phyloP scores from a whole-genome alignment of 2,329 filamentous ascomycete genomes.

The Chaetomiaceae sp. region DNA sequence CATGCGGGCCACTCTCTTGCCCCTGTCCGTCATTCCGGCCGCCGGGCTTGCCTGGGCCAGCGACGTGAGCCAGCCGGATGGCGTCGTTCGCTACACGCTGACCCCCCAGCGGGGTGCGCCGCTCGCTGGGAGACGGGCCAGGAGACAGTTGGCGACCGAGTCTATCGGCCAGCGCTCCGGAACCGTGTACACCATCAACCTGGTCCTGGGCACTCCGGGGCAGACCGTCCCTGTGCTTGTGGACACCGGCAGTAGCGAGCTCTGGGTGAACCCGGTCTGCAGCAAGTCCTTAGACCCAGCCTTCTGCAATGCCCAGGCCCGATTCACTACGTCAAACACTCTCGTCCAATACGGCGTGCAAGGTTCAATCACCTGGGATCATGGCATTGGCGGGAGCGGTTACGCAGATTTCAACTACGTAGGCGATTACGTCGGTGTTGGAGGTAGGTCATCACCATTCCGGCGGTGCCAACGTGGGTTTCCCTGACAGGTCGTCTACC shows the following conservation, averaged over 20 bases:
- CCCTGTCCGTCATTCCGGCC: too few relatives aligned
- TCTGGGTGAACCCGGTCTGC: slow-evolving; percentile 14
- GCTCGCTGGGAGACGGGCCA: too few relatives aligned
- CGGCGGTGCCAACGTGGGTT: too few relatives aligned
- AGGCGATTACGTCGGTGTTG: slow-evolving; percentile 1
- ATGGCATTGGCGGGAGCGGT: background rate
- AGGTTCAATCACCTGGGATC: too few relatives aligned
- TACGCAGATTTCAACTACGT: slow-evolving; percentile 1
- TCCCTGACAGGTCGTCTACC: background rate
- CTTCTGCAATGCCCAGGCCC: slow-evolving; percentile 8
- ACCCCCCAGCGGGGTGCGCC: too few relatives aligned
- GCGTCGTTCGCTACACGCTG: too few relatives aligned
- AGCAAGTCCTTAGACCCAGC: background rate
- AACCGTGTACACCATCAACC: slow-evolving; percentile 9
- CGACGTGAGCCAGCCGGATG: too few relatives aligned
- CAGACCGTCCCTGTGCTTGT: slow-evolving; percentile 19
- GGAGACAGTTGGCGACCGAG: slow-evolving; percentile 12
- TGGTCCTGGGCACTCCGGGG: slow-evolving; percentile 18
- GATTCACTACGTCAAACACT: background rate
- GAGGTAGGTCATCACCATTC: background rate
- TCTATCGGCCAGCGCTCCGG: slow-evolving; percentile 4
- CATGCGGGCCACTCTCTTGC: too few relatives aligned
- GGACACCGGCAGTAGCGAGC: slow-evolving; percentile 16
- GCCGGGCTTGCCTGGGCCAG: too few relatives aligned
- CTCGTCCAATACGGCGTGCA: background rate